These are phyloP conservation scores for Coemansia sp. DNA, from an alignment of 192 early-diverging fungal species.

Conservation along the genomic window DNA sequence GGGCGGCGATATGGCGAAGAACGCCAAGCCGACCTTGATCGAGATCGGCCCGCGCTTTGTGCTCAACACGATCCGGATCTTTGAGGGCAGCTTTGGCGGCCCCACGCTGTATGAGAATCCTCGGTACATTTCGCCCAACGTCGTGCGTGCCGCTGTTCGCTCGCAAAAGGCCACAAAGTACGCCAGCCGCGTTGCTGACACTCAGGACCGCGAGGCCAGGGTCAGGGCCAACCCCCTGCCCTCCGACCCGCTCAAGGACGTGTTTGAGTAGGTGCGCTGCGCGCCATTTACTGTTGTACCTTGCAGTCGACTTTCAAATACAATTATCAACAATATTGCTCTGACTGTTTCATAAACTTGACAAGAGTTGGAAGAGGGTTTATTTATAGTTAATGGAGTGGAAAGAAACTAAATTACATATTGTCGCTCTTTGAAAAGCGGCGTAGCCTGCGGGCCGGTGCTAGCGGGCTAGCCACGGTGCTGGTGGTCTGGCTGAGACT, in stretches of 20 bases:
- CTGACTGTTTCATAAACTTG: background rate
- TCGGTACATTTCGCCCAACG: conserved; percentile 78
- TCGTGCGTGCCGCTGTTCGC: conserved; percentile 41
- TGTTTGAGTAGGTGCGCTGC: conserved; percentile 32
- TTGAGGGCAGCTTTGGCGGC: conserved; percentile 94
- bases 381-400: background rate
- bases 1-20: conserved; percentile 58
- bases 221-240: conserved; percentile 44
- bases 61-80: conserved; percentile 88
- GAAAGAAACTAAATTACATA: background rate
- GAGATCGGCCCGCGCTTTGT: conserved; percentile 99
- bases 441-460: conserved; percentile 38
- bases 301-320: background rate
- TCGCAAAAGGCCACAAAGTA: conserved; percentile 40
- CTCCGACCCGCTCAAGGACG: conserved; percentile 47
- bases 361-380: background rate
- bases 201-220: conserved; percentile 30
- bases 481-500: conserved; percentile 5
- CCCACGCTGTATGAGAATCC: conserved; percentile 90
- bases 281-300: background rate
- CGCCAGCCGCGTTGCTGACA: conserved; percentile 26
- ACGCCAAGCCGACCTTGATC: conserved; percentile 75
- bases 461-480: conserved; percentile 21
- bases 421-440: conserved; percentile 29
- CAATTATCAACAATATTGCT: background rate